phyloP scores from a whole-genome alignment of 345 rosid genomes.

The Clarkia xantiana region DNA sequence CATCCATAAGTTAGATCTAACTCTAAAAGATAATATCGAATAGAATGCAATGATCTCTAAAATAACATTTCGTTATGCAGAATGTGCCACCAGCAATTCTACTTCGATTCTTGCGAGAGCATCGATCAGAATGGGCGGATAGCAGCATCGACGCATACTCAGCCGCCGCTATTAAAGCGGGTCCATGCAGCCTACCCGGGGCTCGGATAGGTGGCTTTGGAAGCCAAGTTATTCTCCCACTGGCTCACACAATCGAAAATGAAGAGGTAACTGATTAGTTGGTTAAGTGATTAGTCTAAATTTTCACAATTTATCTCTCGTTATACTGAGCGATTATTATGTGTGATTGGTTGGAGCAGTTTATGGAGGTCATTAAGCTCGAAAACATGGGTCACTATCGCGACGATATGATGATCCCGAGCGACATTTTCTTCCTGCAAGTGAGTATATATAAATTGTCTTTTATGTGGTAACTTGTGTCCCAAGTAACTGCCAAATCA shows the following conservation, averaged over 20 bases:
- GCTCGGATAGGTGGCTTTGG: constrained; percentile 70
- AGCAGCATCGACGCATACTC: constrained; percentile 84
- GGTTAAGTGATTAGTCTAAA: too few species aligned
- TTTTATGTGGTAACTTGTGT: not conserved
- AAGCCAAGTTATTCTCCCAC: constrained; percentile 90
- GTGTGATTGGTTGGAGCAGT: constrained; percentile 21
- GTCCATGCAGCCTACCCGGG: constrained; percentile 74
- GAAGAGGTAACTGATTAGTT: constrained; percentile 73
- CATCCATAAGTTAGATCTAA: too few species aligned
- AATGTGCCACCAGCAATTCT: constrained; percentile 95
- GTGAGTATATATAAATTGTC: constrained; percentile 23
- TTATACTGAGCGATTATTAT: constrained; percentile 1
- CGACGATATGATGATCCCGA: constrained; percentile 75
- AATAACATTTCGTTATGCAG: constrained; percentile 28
- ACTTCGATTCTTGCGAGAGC: constrained; percentile 82
- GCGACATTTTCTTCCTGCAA: constrained; percentile 89
- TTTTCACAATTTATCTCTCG: not conserved
- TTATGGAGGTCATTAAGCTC: constrained; percentile 87
- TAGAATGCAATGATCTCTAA: too few species aligned
- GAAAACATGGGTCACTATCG: constrained; percentile 74
- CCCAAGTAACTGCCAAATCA: too few species aligned
- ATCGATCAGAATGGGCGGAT: constrained; percentile 98
- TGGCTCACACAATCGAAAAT: constrained; percentile 89
- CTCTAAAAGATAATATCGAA: too few species aligned
- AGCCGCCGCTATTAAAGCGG: constrained; percentile 78